Conservation (phyloP, 345 rosid species). For the Firmiana major region DNA sequence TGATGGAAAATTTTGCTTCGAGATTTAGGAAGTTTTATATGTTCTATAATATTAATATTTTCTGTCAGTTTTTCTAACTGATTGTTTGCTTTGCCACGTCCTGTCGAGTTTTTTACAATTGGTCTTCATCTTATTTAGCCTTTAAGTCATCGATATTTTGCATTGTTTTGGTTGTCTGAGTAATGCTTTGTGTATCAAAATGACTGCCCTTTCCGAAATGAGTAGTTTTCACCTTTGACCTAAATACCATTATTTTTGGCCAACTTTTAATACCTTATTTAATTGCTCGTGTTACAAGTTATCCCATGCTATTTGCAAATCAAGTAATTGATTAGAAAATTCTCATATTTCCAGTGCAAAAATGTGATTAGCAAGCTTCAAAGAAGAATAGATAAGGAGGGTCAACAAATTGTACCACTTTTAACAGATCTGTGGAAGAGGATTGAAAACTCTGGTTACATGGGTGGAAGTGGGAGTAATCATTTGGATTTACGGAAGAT, state of each 20-base stretch:
- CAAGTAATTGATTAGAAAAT: constrained; percentile 16
- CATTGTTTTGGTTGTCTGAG: not conserved
- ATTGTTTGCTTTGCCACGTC: not conserved
- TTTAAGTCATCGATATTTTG: not conserved
- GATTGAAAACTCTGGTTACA: constrained; percentile 59
- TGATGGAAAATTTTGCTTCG: not conserved
- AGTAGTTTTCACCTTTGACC: not conserved
- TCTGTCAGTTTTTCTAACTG: constrained; percentile 13
- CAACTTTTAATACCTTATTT: not conserved
- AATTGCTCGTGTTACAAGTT: not conserved
- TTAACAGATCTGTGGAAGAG: constrained; percentile 86
- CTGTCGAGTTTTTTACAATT: not conserved
- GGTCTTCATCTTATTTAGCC: not conserved
- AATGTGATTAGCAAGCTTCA: constrained; percentile 86
- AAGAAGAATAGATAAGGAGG: constrained; percentile 88
- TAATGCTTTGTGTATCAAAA: not conserved
- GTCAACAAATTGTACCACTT: constrained; percentile 90
- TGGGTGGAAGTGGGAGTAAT: constrained; percentile 61
- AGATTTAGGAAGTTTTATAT: not conserved
- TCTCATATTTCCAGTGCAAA: constrained; percentile 65
- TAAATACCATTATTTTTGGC: not conserved
- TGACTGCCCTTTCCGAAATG: not conserved
- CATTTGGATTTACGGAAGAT: constrained; percentile 82
- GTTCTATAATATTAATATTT: not conserved
- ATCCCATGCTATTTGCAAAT: constrained; percentile 9